These are phyloP conservation scores for Eutrema heterophyllum DNA, from an alignment of 345 rosid species.

Conservation along the genomic window DNA sequence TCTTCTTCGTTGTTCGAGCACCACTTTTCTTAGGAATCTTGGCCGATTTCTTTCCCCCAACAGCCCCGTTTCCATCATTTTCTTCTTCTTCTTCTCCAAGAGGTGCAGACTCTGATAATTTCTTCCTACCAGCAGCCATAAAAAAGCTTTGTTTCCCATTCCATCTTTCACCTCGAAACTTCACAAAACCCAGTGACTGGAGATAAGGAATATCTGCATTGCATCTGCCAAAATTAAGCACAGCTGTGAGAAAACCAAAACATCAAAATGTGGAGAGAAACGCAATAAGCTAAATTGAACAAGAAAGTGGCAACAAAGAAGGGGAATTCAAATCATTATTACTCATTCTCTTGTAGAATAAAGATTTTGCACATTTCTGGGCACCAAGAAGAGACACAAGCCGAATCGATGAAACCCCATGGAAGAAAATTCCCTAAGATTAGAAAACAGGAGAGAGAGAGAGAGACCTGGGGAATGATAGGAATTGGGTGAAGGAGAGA, in stretches of 20 bases:
- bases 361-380: slow-evolving; percentile 10
- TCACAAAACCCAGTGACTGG: slow-evolving; percentile 36
- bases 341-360: neutral
- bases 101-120: slow-evolving; percentile 36
- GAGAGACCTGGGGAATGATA: slow-evolving; percentile 60
- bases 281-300: neutral
- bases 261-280: neutral
- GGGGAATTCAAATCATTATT: neutral
- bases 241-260: slow-evolving; percentile 2
- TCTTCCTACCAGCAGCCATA: slow-evolving; percentile 50
- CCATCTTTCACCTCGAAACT: slow-evolving; percentile 39
- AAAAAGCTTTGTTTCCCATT: slow-evolving; percentile 40
- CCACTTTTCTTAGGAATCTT: slow-evolving; percentile 38
- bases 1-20: slow-evolving; percentile 55
- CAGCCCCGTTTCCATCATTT: slow-evolving; percentile 41
- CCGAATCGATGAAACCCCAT: neutral
- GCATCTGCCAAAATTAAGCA: slow-evolving; percentile 44
- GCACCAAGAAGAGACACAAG: neutral
- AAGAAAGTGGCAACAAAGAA: neutral
- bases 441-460: neutral
- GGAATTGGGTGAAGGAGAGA: slow-evolving; percentile 55
- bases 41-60: slow-evolving; percentile 40
- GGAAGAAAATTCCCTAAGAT: neutral
- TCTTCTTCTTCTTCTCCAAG: slow-evolving; percentile 34
- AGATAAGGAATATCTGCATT: slow-evolving; percentile 34